Conservation (phyloP, 768 basidiomycete species). For the Serendipita sp. region DNA sequence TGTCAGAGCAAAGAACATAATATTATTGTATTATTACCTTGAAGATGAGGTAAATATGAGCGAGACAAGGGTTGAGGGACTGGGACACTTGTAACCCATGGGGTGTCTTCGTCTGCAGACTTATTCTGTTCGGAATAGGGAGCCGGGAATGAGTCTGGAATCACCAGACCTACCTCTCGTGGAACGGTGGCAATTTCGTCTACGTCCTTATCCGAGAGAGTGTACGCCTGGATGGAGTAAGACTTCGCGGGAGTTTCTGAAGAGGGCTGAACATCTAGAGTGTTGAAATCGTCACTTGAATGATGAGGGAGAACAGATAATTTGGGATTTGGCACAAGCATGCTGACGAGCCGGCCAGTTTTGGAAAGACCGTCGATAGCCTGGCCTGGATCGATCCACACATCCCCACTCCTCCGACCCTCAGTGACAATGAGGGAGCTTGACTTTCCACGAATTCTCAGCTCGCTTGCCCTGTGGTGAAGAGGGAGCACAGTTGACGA, state of each 20-base stretch:
- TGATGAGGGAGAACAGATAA: slow-evolving; percentile 44
- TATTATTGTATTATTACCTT: slow-evolving; percentile 22
- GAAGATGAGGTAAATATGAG: slow-evolving; percentile 27
- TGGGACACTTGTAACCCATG: slow-evolving; percentile 21
- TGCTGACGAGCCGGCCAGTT: slow-evolving; percentile 41
- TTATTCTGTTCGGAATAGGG: neutral
- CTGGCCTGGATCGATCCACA: slow-evolving; percentile 59
- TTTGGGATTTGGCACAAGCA: slow-evolving; percentile 46
- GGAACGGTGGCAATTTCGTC: slow-evolving; percentile 6
- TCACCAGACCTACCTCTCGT: slow-evolving; percentile 23
- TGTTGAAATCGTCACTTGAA: neutral
- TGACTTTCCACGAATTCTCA: neutral
- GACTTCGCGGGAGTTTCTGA: slow-evolving; percentile 31
- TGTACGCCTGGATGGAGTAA: slow-evolving; percentile 14
- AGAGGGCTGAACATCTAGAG: neutral
- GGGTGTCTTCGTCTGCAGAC: neutral
- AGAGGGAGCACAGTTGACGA: neutral
- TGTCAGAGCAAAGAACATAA: neutral
- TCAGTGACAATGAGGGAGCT: slow-evolving; percentile 39
- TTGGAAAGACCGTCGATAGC: slow-evolving; percentile 50
- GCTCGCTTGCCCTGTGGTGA: neutral
- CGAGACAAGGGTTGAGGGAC: slow-evolving; percentile 44
- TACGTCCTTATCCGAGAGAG: neutral
- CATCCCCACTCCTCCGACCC: slow-evolving; percentile 52
- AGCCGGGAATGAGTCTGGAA: neutral